phyloP scores from a whole-genome alignment of 2,329 filamentous ascomycete species.

The Chaetomium strumarium region DNA sequence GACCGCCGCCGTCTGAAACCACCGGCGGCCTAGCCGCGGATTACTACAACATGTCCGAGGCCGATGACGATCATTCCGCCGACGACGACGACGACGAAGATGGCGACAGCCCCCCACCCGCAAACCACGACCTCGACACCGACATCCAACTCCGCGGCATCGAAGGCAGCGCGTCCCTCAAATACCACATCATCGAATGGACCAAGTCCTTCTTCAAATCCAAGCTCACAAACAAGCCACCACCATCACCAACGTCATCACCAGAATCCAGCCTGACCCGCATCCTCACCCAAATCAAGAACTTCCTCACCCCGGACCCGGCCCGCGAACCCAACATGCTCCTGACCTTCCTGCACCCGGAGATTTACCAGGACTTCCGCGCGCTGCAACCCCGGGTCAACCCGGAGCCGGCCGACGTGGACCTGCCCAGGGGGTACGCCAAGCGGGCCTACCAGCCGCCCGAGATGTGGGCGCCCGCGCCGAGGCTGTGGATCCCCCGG shows the following conservation, averaged over 20 bases:
- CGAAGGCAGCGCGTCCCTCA: conserved; percentile 27
- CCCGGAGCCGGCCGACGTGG: conserved; percentile 27
- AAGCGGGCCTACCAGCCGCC: conserved; percentile 66
- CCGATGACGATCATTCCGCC: conserved; percentile 25
- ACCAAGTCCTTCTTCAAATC: conserved; percentile 20
- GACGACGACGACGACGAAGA: conserved; percentile 34
- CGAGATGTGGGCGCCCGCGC: conserved; percentile 54
- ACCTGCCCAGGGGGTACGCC: conserved; percentile 37
- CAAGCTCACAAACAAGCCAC: conserved; percentile 10
- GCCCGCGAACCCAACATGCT: conserved; percentile 43
- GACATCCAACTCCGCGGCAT: conserved; percentile 24
- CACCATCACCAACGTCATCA: conserved; percentile 2
- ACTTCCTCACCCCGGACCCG: conserved; percentile 28
- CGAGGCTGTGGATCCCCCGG: conserved; percentile 69
- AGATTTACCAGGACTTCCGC: conserved; percentile 54
- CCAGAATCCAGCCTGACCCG: conserved; percentile 16
- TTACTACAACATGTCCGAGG: conserved; percentile 29
- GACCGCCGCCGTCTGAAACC: not conserved
- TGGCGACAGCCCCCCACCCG: not conserved
- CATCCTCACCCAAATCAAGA: conserved; percentile 23
- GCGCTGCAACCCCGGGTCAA: conserved; percentile 51
- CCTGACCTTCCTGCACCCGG: conserved; percentile 51
- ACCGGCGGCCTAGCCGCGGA: conserved; percentile 26
- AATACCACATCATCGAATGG: conserved; percentile 23
- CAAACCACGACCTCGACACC: conserved; percentile 29